Percentiles rank a stretch among this genome's conserved stretches.
Evolutionary conservation across 192 early-diverging fungal genomes (phyloP).

Genomic region (Coemansia sp.): DNA sequence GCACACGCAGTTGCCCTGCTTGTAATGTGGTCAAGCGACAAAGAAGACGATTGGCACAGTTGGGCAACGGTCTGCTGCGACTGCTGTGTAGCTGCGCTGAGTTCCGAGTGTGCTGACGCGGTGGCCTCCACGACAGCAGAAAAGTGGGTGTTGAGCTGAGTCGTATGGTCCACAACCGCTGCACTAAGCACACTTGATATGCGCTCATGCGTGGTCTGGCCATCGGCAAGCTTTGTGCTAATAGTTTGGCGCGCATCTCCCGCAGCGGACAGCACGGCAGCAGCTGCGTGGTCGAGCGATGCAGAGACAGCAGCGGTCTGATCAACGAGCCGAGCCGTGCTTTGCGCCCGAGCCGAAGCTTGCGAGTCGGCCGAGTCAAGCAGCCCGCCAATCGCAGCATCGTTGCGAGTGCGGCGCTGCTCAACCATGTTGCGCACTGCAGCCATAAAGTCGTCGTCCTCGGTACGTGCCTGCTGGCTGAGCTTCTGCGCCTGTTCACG

Average conservation of each 20-base stretch:
- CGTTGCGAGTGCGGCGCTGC: constrained; percentile 19
- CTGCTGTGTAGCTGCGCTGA: background rate
- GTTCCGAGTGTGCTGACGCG: background rate
- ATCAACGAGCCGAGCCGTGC: background rate
- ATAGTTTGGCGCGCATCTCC: background rate
- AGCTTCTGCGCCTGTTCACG: constrained; percentile 27
- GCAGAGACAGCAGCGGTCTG: background rate
- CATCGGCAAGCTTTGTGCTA: background rate
- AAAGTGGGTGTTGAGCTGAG: background rate
- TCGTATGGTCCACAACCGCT: background rate
- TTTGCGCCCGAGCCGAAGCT: background rate
- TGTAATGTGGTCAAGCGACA: background rate
- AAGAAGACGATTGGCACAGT: background rate
- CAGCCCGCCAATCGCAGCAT: background rate
- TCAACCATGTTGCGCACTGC: constrained; percentile 11
- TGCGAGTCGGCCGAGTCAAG: background rate
- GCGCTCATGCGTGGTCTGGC: background rate
- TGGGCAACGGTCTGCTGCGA: background rate
- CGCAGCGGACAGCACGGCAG: too few relatives aligned
- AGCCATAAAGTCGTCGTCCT: constrained; percentile 22
- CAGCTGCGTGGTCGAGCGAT: background rate
- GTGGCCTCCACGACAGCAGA: background rate
- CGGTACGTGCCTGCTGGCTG: constrained; percentile 3
- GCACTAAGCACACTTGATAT: background rate
- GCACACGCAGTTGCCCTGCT: background rate